Base-by-base conservation (phyloP, 306 rosid genomes). In the Arachis stenosperma region DNA sequence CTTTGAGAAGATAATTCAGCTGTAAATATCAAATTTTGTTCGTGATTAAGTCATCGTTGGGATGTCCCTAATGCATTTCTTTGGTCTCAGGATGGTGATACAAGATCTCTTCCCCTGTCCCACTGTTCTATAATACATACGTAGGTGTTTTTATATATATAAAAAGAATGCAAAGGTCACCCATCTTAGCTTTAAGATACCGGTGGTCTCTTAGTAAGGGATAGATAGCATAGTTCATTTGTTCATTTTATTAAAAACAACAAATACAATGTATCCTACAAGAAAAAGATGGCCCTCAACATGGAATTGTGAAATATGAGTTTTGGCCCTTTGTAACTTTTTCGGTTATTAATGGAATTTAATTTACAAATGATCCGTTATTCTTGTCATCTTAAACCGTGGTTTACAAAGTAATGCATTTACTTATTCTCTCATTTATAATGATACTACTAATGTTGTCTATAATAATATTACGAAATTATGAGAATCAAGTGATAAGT, bases 1-100 rank as follows among this genome's bases (percentile, higher is more conserved):
- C 90, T 91, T 79, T 91, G 85, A 88, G 76, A 73, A 61, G 73
- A 71, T 78, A 80, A 70, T 66, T 76, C 75, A 84, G 84, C 58
- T 89, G 97, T 93, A 91, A 81, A 93, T 93, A 91, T 78, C 79
- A 81, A 88, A 80, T 93, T 93, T 93, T 89, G 93, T 86, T 83
- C 73, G 50, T 75, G 82, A 68, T 84, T 83, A 52, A 81, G 64
- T 81, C 72, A 75, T 80, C 78, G 83, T 75, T 78, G 82, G 79
- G 78, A 80, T 11, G 59, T 52, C 66, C 76, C 79, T 70, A 69
- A 84, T 74, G 69, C 85, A 81, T 75, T 75, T 63, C 73, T 57
- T 62, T 75, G 64, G 22, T 76, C 56, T 75, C 55, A 10, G 42
- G 60, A 59, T 64, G 55, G 78, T 64, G 65, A 60, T 58, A 74